Evolutionary conservation across 768 basidiomycete genomes (phyloP).

Genomic region (Naganishia kalamii): DNA sequence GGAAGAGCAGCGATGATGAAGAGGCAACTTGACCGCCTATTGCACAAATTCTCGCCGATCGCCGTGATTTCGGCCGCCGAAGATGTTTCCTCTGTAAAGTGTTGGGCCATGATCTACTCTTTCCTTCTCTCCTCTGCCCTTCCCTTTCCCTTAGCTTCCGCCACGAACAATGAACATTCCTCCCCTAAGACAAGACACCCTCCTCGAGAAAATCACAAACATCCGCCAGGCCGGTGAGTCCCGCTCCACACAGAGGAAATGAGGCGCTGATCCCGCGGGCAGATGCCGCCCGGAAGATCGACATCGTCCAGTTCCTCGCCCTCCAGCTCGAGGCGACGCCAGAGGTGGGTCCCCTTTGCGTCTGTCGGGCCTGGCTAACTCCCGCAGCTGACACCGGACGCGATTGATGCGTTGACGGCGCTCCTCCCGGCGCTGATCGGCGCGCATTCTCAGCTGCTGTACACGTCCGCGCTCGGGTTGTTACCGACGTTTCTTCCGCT

Average conservation of each 20-base stretch:
- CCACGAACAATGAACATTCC: constrained; percentile 5
- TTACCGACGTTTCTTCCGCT: constrained; percentile 37
- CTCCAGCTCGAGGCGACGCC: constrained; percentile 34
- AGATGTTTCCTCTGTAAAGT: background rate
- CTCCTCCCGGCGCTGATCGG: constrained; percentile 30
- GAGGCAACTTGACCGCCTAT: too few relatives aligned
- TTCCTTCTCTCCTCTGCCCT: background rate
- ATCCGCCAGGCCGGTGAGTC: background rate
- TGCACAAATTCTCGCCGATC: background rate
- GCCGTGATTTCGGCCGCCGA: background rate
- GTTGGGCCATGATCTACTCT: background rate
- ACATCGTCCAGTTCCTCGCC: constrained; percentile 42
- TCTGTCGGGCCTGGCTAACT: background rate
- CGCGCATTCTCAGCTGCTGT: constrained; percentile 29
- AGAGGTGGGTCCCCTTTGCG: constrained; percentile 25
- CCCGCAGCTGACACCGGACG: constrained; percentile 32
- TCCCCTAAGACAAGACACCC: background rate
- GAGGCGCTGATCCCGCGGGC: background rate
- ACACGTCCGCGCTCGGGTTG: constrained; percentile 29
- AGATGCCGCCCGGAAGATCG: constrained; percentile 30
- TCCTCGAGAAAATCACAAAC: background rate
- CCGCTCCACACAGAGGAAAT: too few relatives aligned
- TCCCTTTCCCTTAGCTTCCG: too few relatives aligned
- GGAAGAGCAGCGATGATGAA: background rate
- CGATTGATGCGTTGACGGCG: constrained; percentile 36